These are phyloP conservation scores for Liquidambar formosana DNA, from an alignment of 164 flowering plant genomes.

Conservation along the genomic window DNA sequence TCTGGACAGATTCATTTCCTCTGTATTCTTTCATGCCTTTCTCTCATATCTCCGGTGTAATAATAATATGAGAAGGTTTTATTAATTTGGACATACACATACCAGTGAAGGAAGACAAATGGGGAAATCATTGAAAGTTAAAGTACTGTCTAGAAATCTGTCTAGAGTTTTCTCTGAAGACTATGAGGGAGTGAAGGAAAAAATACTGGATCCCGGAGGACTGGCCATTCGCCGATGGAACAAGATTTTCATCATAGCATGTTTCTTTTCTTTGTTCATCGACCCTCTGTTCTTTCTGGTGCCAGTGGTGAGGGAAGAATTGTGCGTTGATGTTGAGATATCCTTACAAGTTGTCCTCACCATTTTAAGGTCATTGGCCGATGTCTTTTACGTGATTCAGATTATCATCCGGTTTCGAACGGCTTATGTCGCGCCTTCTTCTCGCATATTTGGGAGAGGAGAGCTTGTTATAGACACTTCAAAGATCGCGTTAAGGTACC, in stretches of 20 bases:
- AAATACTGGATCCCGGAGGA: slow-evolving; percentile 81
- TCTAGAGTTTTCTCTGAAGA: slow-evolving; percentile 18
- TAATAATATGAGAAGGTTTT: too few species aligned
- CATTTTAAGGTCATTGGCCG: slow-evolving; percentile 56
- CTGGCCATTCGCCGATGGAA: slow-evolving; percentile 64
- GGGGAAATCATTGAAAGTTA: slow-evolving; percentile 55
- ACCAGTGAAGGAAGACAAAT: neutral
- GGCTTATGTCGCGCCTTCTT: slow-evolving; percentile 88
- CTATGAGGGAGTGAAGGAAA: slow-evolving; percentile 14
- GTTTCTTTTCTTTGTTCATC: slow-evolving; percentile 74
- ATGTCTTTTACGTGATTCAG: slow-evolving; percentile 66
- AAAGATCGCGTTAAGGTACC: slow-evolving; percentile 66
- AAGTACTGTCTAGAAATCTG: slow-evolving; percentile 46
- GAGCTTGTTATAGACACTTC: slow-evolving; percentile 74
- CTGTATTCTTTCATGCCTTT: too few species aligned
- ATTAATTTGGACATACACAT: too few species aligned
- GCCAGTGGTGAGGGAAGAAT: slow-evolving; percentile 39
- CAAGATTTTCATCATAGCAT: slow-evolving; percentile 67
- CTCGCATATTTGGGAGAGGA: slow-evolving; percentile 91
- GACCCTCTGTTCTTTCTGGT: slow-evolving; percentile 83
- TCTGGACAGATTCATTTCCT: too few species aligned
- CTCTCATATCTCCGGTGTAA: too few species aligned
- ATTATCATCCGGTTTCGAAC: slow-evolving; percentile 66
- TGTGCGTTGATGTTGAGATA: slow-evolving; percentile 53
- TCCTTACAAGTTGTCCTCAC: slow-evolving; percentile 58